Evolutionary conservation across 2,329 filamentous ascomycete genomes (phyloP).

Genomic region (Dichotomopilus funicola): DNA sequence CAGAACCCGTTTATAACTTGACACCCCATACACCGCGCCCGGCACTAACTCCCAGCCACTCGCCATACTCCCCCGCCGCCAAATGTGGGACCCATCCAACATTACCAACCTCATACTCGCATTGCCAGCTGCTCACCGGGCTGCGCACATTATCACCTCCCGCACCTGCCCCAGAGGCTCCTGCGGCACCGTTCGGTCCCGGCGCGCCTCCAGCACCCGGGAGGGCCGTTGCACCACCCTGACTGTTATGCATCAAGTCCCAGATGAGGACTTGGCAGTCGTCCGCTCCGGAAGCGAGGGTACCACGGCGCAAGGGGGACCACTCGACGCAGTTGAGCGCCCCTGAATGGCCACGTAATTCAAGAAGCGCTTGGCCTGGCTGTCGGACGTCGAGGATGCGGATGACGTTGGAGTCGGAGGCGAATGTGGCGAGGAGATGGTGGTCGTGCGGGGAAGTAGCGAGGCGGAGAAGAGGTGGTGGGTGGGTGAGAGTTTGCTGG

Average conservation of each 20-base stretch:
- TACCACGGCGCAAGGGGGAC: constrained; percentile 80
- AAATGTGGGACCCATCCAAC: constrained; percentile 75
- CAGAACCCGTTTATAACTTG: constrained; percentile 10
- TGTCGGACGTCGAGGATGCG: constrained; percentile 94
- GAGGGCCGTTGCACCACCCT: constrained; percentile 29
- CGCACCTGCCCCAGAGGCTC: neutral
- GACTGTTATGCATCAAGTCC: constrained; percentile 71
- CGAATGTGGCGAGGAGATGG: constrained; percentile 94
- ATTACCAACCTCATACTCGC: constrained; percentile 81
- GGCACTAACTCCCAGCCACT: constrained; percentile 79
- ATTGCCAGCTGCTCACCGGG: constrained; percentile 73
- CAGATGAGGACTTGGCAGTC: constrained; percentile 88
- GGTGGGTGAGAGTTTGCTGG: constrained; percentile 69
- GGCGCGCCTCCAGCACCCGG: constrained; percentile 21
- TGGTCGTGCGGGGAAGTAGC: constrained; percentile 92
- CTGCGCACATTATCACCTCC: constrained; percentile 52
- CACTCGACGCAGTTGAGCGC: constrained; percentile 91
- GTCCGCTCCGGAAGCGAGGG: constrained; percentile 85
- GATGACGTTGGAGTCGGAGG: constrained; percentile 84
- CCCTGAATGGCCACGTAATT: constrained; percentile 81
- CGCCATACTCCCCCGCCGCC: constrained; percentile 61
- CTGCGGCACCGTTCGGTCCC: neutral
- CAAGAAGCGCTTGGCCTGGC: constrained; percentile 87
- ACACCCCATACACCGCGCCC: constrained; percentile 79
- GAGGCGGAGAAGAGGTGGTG: constrained; percentile 70